phyloP scores from a whole-genome alignment of 306 rosid species.

The Corylus heterophylla region DNA sequence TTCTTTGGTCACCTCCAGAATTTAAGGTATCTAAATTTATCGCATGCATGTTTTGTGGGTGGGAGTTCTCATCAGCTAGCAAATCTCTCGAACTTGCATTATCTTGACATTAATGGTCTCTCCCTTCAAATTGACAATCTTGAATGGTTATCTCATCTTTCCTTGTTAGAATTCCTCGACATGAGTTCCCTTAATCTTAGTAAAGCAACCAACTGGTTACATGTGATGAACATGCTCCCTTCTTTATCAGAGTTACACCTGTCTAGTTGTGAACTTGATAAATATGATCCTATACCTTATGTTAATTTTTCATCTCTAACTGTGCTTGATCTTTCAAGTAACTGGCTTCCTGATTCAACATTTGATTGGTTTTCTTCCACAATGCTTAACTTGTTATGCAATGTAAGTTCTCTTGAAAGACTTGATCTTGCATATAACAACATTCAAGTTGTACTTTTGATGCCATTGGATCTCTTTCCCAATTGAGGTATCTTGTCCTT shows the following conservation, averaged over 20 bases:
- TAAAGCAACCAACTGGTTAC: slow-evolving; percentile 18
- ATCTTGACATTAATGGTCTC: no score
- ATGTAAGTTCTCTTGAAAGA: no score
- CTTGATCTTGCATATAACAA: neutral
- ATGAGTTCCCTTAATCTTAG: slow-evolving; percentile 21
- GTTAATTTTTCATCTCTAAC: neutral
- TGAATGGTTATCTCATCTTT: slow-evolving; percentile 34
- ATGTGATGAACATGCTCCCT: slow-evolving; percentile 27
- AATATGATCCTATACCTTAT: neutral
- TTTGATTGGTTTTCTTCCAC: neutral
- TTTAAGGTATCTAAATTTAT: slow-evolving; percentile 4
- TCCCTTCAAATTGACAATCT: neutral
- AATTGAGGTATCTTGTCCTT: neutral
- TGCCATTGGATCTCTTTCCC: neutral
- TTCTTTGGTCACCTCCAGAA: slow-evolving; percentile 24
- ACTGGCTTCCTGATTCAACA: neutral
- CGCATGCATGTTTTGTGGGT: neutral
- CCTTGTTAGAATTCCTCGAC: slow-evolving; percentile 21
- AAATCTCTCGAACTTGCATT: no score
- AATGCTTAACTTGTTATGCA: neutral
- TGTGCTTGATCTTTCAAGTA: neutral
- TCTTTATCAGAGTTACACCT: slow-evolving; percentile 11
- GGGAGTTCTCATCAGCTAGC: no score
- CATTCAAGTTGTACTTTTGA: no score
- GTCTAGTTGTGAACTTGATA: neutral